Percentiles rank a stretch among this genome's conserved stretches.
Evolutionary conservation across 1,139 yeast genomes (phyloP).

Genomic region (Debaryomyces coudertii): DNA sequence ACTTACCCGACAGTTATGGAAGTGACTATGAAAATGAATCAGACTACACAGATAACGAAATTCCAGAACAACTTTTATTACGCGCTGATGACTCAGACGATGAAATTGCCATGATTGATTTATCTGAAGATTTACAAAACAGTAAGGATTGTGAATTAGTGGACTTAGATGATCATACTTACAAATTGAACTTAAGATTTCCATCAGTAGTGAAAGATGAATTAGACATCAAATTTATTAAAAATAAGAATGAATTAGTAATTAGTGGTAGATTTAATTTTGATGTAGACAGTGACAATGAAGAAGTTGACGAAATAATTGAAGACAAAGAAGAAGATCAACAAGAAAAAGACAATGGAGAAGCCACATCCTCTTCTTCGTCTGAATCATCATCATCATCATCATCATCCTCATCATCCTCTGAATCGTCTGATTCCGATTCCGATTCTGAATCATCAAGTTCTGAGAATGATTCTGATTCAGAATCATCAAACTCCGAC

Average conservation of each 20-base stretch:
- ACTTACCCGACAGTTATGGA: conserved; percentile 38
- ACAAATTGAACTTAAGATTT: conserved; percentile 47
- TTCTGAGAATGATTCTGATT: conserved; percentile 19
- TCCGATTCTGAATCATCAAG: conserved; percentile 18
- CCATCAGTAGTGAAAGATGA: conserved; percentile 50
- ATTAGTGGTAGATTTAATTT: conserved; percentile 47
- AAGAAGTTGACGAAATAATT: conserved; percentile 15
- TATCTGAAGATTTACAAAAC: conserved; percentile 46
- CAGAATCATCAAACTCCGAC: conserved; percentile 12
- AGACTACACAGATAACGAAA: conserved; percentile 37
- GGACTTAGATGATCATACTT: conserved; percentile 43
- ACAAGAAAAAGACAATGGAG: conserved; percentile 13
- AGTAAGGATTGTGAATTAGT: conserved; percentile 51
- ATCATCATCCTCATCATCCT: conserved; percentile 15
- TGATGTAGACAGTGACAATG: conserved; percentile 27
- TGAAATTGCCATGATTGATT: conserved; percentile 44
- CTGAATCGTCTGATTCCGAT: conserved; percentile 15
- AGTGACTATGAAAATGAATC: conserved; percentile 39
- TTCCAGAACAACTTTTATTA: conserved; percentile 20
- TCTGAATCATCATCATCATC: conserved; percentile 7
- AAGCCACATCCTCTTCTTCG: conserved; percentile 11
- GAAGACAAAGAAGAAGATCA: conserved; percentile 17
- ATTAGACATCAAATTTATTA: conserved; percentile 45
- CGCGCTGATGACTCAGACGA: conserved; percentile 40
- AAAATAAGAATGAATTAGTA: conserved; percentile 47